A percentile compares a stretch with the other conserved stretches of the same genome.
These are phyloP conservation scores for Paramecium octaurelia DNA, from an alignment of 73 alveolate genomes.

Conservation along the genomic window DNA sequence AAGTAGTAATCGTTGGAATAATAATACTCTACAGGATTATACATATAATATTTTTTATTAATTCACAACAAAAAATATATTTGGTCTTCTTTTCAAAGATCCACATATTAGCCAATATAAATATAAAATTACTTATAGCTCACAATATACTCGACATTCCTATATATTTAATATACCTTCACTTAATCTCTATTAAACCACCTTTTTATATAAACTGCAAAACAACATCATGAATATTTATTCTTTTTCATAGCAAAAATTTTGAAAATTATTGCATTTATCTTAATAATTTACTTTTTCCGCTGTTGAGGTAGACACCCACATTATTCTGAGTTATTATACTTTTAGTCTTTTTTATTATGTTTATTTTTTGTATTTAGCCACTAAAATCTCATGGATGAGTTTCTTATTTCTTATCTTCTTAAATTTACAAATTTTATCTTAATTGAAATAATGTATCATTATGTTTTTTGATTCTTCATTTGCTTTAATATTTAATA, in stretches of 20 bases:
- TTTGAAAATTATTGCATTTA: too few relatives aligned
- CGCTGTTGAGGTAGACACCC: background rate
- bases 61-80: background rate
- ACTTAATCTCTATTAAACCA: background rate
- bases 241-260: background rate
- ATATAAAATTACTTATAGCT: background rate
- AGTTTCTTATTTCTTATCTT: background rate
- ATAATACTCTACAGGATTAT: conserved; percentile 18
- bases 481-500: too few relatives aligned
- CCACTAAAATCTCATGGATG: background rate
- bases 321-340: background rate
- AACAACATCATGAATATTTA: conserved; percentile 45
- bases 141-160: background rate
- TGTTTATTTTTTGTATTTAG: too few relatives aligned
- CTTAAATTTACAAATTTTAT: too few relatives aligned
- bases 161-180: too few relatives aligned
- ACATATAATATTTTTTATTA: background rate
- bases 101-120: background rate
- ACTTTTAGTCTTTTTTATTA: background rate
- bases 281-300: too few relatives aligned
- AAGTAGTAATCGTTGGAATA: conserved; percentile 6
- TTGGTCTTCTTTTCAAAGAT: background rate
- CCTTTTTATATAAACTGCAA: background rate
- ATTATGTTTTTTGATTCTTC: background rate
- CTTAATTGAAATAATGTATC: background rate